Percentiles rank a stretch among this genome's conserved stretches.
Evolutionary conservation across 140 eudicot genomes (phyloP).

Genomic region (Stevia rebaudiana): DNA sequence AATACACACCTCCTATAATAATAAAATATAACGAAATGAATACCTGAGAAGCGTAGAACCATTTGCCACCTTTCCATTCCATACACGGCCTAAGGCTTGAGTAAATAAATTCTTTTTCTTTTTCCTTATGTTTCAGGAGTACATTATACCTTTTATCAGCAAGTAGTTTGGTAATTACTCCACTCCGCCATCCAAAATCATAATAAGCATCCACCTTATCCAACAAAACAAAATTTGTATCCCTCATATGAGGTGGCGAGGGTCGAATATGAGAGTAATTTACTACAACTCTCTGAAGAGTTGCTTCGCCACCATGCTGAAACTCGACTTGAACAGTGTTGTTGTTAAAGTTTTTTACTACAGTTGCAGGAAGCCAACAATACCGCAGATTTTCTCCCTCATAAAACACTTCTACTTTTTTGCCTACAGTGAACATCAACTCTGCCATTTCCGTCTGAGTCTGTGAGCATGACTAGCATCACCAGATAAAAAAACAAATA

Average conservation of each 20-base stretch:
- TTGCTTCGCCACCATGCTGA: constrained; percentile 27
- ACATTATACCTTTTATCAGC: constrained; percentile 66
- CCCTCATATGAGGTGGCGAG: constrained; percentile 59
- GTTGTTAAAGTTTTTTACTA: constrained; percentile 33
- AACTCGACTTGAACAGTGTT: constrained; percentile 51
- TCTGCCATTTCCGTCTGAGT: constrained; percentile 67
- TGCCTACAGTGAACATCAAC: constrained; percentile 60
- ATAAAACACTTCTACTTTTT: constrained; percentile 73
- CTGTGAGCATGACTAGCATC: too few relatives aligned
- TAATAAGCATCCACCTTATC: constrained; percentile 75
- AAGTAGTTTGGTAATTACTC: constrained; percentile 66
- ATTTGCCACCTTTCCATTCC: constrained; percentile 85
- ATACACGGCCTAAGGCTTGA: constrained; percentile 62
- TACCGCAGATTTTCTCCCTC: constrained; percentile 39
- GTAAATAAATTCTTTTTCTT: constrained; percentile 43
- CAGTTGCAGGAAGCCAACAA: constrained; percentile 78
- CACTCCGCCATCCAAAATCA: constrained; percentile 82
- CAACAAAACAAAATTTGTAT: constrained; percentile 49
- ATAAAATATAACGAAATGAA: constrained; percentile 11
- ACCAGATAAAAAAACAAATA: too few relatives aligned
- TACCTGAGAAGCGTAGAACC: constrained; percentile 84
- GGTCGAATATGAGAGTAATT: constrained; percentile 65
- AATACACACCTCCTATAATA: not conserved
- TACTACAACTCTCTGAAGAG: constrained; percentile 33
- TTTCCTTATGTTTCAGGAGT: constrained; percentile 47